Base-by-base conservation (phyloP, 176 grass and related monocot genomes). In the Eleusine indica region DNA sequence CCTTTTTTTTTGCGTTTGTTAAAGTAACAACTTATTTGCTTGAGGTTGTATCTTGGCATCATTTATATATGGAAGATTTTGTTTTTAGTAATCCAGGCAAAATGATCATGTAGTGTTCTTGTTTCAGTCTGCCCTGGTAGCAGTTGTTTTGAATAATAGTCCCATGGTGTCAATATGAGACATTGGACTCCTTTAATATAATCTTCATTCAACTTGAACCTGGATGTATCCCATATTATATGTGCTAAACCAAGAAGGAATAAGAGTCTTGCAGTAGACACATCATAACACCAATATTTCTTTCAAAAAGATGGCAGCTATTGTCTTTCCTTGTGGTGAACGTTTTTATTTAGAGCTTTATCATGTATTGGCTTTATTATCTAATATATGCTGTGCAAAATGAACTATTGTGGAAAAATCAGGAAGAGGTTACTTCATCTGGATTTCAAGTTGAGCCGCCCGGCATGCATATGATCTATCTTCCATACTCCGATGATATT, bases 401-500 rank as follows among this genome's bases (percentile, higher is more conserved):
- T 88, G 28, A 76, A 79, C 63, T 76, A 29, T 52, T 13, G 69
- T 47, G 58, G 35, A 73, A 78, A 87, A 80, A 86, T 83, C 90
- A 98, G 93, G 96, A 93, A 88, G 96, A 95, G 47, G 62, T 95
- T 81, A 75, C 75, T 84, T 91, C 80, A 80, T 91, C 91, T 67
- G 78, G 85, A 38, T 73, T 73, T 83, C 96, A 98, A 90, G 80
- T 81, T 56, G 93, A 93, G 71, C 89, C 96, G 3, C 91, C 96
- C 80, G 96, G 96, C 89, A 91, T 98, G 89, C 89, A 98, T 76
- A 93, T 98, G 91, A 91, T 98, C 69, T 90, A 92, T 92, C 87
- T 98, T 89, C 96, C 96, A 74, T 98, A 98, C 79, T 98, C 91
- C 0, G 91, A 95, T 85, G 96, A 95, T 87, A 91, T 98, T 74